These are phyloP conservation scores for Fusarium sp. DNA, from an alignment of 2,329 filamentous ascomycete species.

Conservation along the genomic window DNA sequence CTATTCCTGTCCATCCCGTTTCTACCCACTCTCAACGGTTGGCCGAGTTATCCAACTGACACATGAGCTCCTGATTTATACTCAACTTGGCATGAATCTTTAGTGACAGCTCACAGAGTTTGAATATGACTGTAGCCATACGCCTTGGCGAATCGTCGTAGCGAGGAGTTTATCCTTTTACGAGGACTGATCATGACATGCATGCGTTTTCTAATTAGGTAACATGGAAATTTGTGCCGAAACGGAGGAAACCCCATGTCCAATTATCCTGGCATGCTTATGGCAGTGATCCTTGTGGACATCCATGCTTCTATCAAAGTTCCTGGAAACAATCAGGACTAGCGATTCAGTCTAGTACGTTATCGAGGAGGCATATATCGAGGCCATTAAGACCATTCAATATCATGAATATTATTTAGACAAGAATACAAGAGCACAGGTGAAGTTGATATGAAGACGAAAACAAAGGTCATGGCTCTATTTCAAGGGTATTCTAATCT, in stretches of 20 bases:
- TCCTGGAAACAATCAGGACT: slow-evolving; percentile 13
- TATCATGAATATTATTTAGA: background rate
- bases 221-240: slow-evolving; percentile 19
- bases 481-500: background rate
- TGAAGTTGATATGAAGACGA: background rate
- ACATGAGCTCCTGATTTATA: background rate
- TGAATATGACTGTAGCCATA: background rate
- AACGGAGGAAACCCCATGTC: slow-evolving; percentile 15
- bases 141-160: background rate
- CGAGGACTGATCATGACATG: background rate
- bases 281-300: slow-evolving; percentile 20
- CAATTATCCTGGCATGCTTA: slow-evolving; percentile 17
- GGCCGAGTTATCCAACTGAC: background rate
- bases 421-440: no score
- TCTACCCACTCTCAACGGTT: slow-evolving; percentile 3
- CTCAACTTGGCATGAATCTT: background rate
- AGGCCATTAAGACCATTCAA: slow-evolving; percentile 2
- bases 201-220: slow-evolving; percentile 3
- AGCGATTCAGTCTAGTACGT: slow-evolving; percentile 29
- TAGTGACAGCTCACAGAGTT: background rate
- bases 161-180: background rate
- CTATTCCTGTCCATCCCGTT: background rate
- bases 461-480: background rate
- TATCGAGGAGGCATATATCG: slow-evolving; percentile 30
- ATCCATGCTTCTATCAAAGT: slow-evolving; percentile 35